Base-by-base conservation (phyloP, 805 yeast genomes). In the Sugiyamaella qingdaonensis region DNA sequence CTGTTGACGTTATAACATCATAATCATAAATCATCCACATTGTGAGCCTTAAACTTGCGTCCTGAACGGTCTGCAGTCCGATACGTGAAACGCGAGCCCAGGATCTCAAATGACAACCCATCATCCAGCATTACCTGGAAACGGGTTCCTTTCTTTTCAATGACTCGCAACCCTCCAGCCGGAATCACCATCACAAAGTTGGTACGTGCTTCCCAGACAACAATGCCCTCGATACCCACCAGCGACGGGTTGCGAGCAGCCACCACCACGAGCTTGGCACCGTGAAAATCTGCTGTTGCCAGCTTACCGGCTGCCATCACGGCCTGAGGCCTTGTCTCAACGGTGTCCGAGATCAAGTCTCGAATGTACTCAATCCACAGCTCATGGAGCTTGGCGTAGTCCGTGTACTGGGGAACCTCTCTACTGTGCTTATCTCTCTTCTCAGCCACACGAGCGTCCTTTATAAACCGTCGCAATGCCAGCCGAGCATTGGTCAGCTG, bases 191-290 rank as follows among this genome's bases (percentile, higher is more conserved):
- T 62, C 2, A 88, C 76, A 63, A 88, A 85, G 55, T 79, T 78
- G 58, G 82, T 81, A 65, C 86, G 89, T 8, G 92, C 78, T 64
- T 90, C 97, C 86, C 94, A 87, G 1, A 88, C 71, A 1, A 90
- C 87, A 4, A 90, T 86, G 0, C 97, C 97, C 36, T 73, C 59
- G 32, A 76, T 61, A 0, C 94, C 95, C 7, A 84, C 74, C 52
- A 79, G 63, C 48, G 80, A 77, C 4, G 75, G 70, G 61, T 84
- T 85, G 18, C 70, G 68, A n/a, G 88, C 74, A 46, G 80, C 77
- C 1, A 74, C 61, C 0, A 90, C 90, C 11, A 74, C 74, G 11
- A 89, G 53, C 41, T 68, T 65, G n/a, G 94, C 79, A 2, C 97
- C 97, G 60, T 85, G 85, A 68, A 79, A 86, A 62, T 90, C 97